phyloP scores from a whole-genome alignment of 1,284 basidiomycete genomes.

The Somion occarium region DNA sequence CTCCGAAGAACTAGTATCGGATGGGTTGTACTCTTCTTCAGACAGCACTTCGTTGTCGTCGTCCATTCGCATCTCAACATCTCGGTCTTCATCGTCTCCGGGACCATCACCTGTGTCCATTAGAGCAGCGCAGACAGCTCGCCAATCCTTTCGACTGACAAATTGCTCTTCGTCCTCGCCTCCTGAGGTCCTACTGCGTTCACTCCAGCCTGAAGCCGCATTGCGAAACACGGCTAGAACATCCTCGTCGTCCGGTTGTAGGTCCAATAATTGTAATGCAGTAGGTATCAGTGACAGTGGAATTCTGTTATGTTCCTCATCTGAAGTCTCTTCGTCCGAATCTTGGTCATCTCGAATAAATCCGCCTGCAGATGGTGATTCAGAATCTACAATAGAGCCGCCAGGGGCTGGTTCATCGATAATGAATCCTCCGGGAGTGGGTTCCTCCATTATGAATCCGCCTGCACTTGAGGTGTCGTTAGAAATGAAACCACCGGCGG shows the following conservation, averaged over 20 bases:
- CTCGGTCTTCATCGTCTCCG: slow-evolving; percentile 22
- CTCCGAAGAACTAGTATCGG: slow-evolving; percentile 12
- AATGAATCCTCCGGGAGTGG: slow-evolving; percentile 15
- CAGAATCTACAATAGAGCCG: slow-evolving; percentile 15
- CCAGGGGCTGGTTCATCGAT: slow-evolving; percentile 9
- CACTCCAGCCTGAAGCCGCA: slow-evolving; percentile 64
- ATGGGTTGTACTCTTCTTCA: slow-evolving; percentile 24
- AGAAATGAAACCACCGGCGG: slow-evolving; percentile 1
- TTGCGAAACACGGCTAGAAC: slow-evolving; percentile 65
- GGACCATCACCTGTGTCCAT: slow-evolving; percentile 29
- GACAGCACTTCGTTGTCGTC: slow-evolving; percentile 15
- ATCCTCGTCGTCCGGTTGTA: slow-evolving; percentile 63
- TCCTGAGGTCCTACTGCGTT: slow-evolving; percentile 3
- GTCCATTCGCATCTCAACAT: slow-evolving; percentile 19
- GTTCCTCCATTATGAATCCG: slow-evolving; percentile 13
- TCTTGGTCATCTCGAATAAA: slow-evolving; percentile 7
- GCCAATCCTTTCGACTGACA: slow-evolving; percentile 64
- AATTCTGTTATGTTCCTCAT: slow-evolving; percentile 28
- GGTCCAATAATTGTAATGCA: slow-evolving; percentile 59
- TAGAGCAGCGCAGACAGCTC: slow-evolving; percentile 66
- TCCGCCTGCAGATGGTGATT: slow-evolving; percentile 7
- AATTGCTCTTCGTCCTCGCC: slow-evolving; percentile 20
- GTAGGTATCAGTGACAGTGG: slow-evolving; percentile 52
- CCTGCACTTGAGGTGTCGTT: slow-evolving; percentile 8
- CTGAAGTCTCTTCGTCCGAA: slow-evolving; percentile 1